Evolutionary conservation across 108 stramenopile genomes (phyloP), one percentile per base, ranked within the genome.

Genomic region (Asterionellopsis glacialis): DNA sequence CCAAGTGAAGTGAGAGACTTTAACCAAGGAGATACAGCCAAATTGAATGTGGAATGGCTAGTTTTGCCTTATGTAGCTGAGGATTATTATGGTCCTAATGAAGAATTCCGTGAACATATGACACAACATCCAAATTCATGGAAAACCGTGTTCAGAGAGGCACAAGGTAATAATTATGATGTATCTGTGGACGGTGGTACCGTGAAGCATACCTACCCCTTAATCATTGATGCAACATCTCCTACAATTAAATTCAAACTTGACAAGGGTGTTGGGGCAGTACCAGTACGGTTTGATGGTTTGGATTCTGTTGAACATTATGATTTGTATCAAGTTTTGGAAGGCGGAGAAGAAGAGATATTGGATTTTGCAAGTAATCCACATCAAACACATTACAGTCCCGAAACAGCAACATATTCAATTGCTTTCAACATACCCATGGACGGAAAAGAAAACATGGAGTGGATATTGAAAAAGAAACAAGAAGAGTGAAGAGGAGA

Each of bases 371-470:
- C 21, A 48, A 48, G 21, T 9, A 21, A 48, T 48, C 21, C 16
- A 16, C 21, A 21, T 16, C 47, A 48, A 48, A 21, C 21, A 16
- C 1, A 48, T 48, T 54, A 54, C 53, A 22, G 22, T 27, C 15
- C 53, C 5, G n/a, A 26, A 27, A 26, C 53, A 11, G 1, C 21
- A 27, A 26, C 53, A 2, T 54, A 25, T 26, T 54, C 53, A 3
- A 27, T 54, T 16, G 25, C 53, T 6, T 54, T 54, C 7, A 54
- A 54, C 26, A n/a, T 54, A n/a, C 24, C 15, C 19, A 16, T 54
- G 19, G 53, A 54, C 22, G 53, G 53, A 54, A 23, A 26, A 25
- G 25, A 24, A 26, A 54, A 23, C 5, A 21, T 22, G 47, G 47
- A 19, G 9, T 48, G 47, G 47, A 5, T 16, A 48, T 48, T 48